Base-by-base conservation (phyloP, 176 grass and related monocot genomes). In the Oryza australiensis region DNA sequence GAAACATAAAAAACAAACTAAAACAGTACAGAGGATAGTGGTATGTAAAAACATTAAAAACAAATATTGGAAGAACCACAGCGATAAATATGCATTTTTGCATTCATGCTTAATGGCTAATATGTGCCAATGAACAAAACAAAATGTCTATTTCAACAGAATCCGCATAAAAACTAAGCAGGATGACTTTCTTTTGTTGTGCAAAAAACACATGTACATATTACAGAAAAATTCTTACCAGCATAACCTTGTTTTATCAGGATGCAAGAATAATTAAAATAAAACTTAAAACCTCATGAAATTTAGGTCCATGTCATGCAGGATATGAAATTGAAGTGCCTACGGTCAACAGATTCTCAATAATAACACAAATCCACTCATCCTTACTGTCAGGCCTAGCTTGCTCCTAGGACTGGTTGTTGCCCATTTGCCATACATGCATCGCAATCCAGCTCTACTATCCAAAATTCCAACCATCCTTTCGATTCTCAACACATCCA, bases 351-450 rank as follows among this genome's bases (percentile, higher is more conserved):
- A 84, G 0, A 32, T 28, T 70, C 80, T 51, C 28, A 46, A 84
- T 75, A 70, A 81, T 64, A 76, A 65, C 82, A 81, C 71, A 65
- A 71, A 85, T 69, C 42, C 77, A 85, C 72, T 89, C 79, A 76
- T 89, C 73, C 82, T 89, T 89, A 88, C 81, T 88, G 70, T 88
- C 87, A 84, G 62, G 72, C 64, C 81, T 84, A 88, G 80, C 75
- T 84, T 68, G 81, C 87, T 89, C 64, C 82, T 85, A 89, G 77
- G 51, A 89, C 82, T 76, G 74, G 51, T 70, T 26, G 82, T 81
- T 72, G 82, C 77, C 55, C 87, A 85, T 77, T 80, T 64, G 76
- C 72, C 87, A 85, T 70, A 49, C 41, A 76, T 42, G 70, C 70
- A 85, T 84, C 82, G 85, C 57, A 84, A 85, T 85, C 87, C 87